Conservation (phyloP, 2,329 filamentous ascomycete genomes). For the Sclerotinia nivalis region DNA sequence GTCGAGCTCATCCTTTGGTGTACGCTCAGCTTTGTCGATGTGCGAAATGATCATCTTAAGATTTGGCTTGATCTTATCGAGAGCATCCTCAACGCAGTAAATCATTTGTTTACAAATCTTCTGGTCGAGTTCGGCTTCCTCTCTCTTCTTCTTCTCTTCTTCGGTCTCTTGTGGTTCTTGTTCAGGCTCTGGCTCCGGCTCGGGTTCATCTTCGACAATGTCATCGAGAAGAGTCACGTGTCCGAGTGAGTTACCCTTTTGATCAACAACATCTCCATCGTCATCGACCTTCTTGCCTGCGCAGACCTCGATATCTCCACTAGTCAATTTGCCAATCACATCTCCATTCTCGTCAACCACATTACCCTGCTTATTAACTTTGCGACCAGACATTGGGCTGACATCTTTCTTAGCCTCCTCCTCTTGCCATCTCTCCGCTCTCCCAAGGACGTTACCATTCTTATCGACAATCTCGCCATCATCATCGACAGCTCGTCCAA, state of each 20-base stretch:
- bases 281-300: conserved; percentile 69
- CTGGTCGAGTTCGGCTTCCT: conserved; percentile 64
- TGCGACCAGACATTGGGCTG: conserved; percentile 54
- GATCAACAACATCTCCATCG: conserved; percentile 70
- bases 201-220: conserved; percentile 46
- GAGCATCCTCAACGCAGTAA: conserved; percentile 70
- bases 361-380: conserved; percentile 60
- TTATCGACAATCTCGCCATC: conserved; percentile 81
- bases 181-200: conserved; percentile 44
- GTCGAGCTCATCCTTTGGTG: conserved; percentile 82
- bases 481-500: conserved; percentile 74
- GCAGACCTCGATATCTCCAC: conserved; percentile 65
- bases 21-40: conserved; percentile 78
- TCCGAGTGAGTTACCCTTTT: conserved; percentile 65
- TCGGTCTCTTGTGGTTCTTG: conserved; percentile 53
- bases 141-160: conserved; percentile 57
- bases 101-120: conserved; percentile 78
- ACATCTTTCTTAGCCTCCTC: conserved; percentile 54
- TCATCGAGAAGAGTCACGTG: conserved; percentile 67
- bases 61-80: conserved; percentile 82
- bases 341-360: conserved; percentile 60
- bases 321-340: conserved; percentile 65
- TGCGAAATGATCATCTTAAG: conserved; percentile 84
- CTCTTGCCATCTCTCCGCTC: conserved; percentile 60
- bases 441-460: conserved; percentile 62